These are phyloP conservation scores for Cladophialophora psammophila DNA, from an alignment of 2,329 filamentous ascomycete species.

Conservation along the genomic window DNA sequence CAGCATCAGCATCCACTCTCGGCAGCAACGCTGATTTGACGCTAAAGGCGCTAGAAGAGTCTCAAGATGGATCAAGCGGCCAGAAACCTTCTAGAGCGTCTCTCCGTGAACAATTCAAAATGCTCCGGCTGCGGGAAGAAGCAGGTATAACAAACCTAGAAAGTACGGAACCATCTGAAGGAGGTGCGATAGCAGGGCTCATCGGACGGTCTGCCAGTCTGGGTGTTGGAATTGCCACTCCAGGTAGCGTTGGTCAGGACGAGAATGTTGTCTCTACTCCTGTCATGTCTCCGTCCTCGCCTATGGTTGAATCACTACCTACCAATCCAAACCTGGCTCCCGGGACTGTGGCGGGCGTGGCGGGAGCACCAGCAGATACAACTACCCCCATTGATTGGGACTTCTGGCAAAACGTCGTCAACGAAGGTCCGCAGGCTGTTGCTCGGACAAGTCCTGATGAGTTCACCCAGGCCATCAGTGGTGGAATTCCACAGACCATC, in stretches of 20 bases:
- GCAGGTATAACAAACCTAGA: constrained; percentile 65
- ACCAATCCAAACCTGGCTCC: constrained; percentile 77
- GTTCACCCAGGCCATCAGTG: constrained; percentile 87
- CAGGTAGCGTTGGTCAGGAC: constrained; percentile 56
- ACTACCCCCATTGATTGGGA: constrained; percentile 92
- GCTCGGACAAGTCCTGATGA: constrained; percentile 88
- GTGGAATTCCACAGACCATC: constrained; percentile 92
- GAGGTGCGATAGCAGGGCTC: constrained; percentile 52
- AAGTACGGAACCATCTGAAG: constrained; percentile 50
- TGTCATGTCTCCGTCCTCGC: constrained; percentile 48
- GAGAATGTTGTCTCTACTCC: constrained; percentile 50
- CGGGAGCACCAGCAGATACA: constrained; percentile 70
- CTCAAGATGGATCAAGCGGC: constrained; percentile 58
- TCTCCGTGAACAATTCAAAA: constrained; percentile 79
- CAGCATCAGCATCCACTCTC: constrained; percentile 78
- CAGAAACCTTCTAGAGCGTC: constrained; percentile 65
- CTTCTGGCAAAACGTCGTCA: constrained; percentile 94
- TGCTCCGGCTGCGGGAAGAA: constrained; percentile 77
- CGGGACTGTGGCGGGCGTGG: constrained; percentile 83
- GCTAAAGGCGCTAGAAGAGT: constrained; percentile 76
- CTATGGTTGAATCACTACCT: constrained; percentile 61
- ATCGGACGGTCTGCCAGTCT: constrained; percentile 52
- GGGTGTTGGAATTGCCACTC: constrained; percentile 56
- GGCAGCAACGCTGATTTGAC: constrained; percentile 83
- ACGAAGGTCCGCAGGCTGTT: constrained; percentile 88